Conservation (phyloP, 2,329 filamentous ascomycete genomes). For the Shiraia sp. region DNA sequence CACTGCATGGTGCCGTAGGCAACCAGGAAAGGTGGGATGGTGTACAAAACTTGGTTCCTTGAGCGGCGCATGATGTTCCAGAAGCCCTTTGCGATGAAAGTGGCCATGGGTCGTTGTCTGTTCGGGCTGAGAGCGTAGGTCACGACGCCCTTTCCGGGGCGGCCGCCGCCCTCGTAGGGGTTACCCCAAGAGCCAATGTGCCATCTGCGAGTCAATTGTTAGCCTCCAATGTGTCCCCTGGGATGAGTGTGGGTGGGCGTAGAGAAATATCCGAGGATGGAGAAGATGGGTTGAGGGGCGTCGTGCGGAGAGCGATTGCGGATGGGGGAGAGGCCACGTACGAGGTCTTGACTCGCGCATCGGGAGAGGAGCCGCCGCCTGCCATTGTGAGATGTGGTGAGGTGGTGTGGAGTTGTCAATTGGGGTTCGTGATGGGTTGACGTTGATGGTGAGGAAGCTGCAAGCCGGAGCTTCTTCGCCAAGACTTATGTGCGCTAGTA, state of each 20-base stretch:
- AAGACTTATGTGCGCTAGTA: constrained; percentile 5
- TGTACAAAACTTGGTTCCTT: constrained; percentile 85
- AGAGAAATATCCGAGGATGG: constrained; percentile 4
- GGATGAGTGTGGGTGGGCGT: constrained; percentile 8
- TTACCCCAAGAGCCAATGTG: constrained; percentile 45
- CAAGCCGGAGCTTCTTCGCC: constrained; percentile 15
- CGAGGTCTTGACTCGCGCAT: constrained; percentile 33
- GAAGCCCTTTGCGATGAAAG: constrained; percentile 76
- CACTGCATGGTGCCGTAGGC: constrained; percentile 87
- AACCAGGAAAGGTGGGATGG: constrained; percentile 74
- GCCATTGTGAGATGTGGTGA: constrained; percentile 31
- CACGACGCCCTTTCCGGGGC: constrained; percentile 63
- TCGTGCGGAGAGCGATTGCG: constrained; percentile 3
- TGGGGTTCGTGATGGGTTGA: constrained; percentile 19
- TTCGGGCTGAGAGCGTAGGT: constrained; percentile 82
- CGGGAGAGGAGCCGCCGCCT: constrained; percentile 31
- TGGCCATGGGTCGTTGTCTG: constrained; percentile 85
- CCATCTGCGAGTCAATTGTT: constrained; percentile 30
- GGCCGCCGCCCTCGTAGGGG: constrained; percentile 44
- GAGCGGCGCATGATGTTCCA: constrained; percentile 95
- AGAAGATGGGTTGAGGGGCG: constrained; percentile 9
- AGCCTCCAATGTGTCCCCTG: constrained; percentile 11
- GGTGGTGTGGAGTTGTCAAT: constrained; percentile 20
- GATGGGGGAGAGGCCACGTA: constrained; percentile 21
- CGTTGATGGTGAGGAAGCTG: constrained; percentile 18